These are phyloP conservation scores for Gossypium thurberi DNA, from an alignment of 345 rosid genomes.

Conservation along the genomic window DNA sequence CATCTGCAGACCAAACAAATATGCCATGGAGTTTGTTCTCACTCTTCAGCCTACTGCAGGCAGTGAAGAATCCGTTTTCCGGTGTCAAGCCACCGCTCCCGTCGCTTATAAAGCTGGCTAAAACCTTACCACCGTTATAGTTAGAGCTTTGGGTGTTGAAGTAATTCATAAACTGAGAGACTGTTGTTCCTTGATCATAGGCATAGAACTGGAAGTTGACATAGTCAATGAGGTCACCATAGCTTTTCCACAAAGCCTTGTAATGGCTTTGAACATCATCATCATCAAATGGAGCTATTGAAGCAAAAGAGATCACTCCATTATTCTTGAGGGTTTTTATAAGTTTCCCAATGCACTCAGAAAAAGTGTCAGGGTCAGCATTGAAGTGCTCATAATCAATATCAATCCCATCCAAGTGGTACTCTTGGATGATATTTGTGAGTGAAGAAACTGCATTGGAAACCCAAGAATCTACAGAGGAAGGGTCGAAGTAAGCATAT, in stretches of 20 bases:
- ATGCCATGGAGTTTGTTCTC: not conserved
- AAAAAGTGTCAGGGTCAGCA: not conserved
- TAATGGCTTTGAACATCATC: not conserved
- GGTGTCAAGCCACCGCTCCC: not conserved
- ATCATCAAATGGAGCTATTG: not conserved
- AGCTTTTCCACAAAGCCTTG: not conserved
- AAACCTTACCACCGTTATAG: not conserved
- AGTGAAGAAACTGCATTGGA: not conserved
- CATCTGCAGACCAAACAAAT: not conserved
- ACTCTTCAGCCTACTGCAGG: not conserved
- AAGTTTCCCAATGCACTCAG: not conserved
- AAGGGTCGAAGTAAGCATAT: conserved; percentile 6
- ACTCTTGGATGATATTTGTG: not conserved
- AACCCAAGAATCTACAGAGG: not conserved
- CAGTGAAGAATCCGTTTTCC: not conserved
- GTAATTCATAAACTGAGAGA: not conserved
- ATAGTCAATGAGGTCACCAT: not conserved
- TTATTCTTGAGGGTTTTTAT: not conserved
- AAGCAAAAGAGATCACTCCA: not conserved
- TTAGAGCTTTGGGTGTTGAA: not conserved
- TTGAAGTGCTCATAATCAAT: not conserved
- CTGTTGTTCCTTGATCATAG: not conserved
- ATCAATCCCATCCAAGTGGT: not conserved
- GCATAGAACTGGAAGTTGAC: not conserved
- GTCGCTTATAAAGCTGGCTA: not conserved